These are phyloP conservation scores for Zoysia japonica DNA, from an alignment of 176 grass and related monocot species.

Conservation along the genomic window DNA sequence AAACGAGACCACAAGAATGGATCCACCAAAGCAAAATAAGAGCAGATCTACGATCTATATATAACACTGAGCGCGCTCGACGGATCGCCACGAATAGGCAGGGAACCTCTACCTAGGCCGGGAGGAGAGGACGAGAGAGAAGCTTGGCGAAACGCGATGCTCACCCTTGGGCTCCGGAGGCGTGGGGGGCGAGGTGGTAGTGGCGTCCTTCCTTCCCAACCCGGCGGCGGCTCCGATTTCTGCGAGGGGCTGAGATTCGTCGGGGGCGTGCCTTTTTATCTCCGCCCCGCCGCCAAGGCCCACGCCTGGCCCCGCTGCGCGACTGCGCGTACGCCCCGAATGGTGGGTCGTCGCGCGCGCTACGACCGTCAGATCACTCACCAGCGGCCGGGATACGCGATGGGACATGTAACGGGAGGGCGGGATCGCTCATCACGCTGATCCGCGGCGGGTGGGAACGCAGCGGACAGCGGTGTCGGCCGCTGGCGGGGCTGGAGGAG, in stretches of 20 bases:
- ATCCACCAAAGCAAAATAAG: background rate
- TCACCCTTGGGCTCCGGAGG: constrained; percentile 51
- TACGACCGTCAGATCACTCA: constrained; percentile 27
- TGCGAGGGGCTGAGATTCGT: constrained; percentile 26
- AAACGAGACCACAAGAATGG: background rate
- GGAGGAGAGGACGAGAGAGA: background rate
- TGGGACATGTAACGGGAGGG: background rate
- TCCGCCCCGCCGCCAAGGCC: constrained; percentile 28
- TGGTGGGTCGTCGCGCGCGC: background rate
- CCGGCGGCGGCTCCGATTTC: constrained; percentile 48
- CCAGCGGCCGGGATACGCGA: background rate
- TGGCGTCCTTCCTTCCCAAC: constrained; percentile 7
- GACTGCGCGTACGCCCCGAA: background rate
- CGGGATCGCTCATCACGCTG: background rate
- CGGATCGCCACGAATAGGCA: constrained; percentile 31
- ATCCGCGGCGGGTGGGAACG: background rate
- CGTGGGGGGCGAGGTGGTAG: background rate
- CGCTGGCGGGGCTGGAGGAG: background rate
- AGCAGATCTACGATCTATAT: constrained; percentile 45
- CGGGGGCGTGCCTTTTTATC: constrained; percentile 29
- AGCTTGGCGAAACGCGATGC: background rate
- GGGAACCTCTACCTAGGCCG: background rate
- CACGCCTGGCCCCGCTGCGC: background rate
- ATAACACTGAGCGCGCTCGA: background rate
- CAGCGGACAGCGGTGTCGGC: background rate